These are phyloP conservation scores for Vaccinium darrowii DNA, from an alignment of 148 eudicot species.

Conservation along the genomic window DNA sequence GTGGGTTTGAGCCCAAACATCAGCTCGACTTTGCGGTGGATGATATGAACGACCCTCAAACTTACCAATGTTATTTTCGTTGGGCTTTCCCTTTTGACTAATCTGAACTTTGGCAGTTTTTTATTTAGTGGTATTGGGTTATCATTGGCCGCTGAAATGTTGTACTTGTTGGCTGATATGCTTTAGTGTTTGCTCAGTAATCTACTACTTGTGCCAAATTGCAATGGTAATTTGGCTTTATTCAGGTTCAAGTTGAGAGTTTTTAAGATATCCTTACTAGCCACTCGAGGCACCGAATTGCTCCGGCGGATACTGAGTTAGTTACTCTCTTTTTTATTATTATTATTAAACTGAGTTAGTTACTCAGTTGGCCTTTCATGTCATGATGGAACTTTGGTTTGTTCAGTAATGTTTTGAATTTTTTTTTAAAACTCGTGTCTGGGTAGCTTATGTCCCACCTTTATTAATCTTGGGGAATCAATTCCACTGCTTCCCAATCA, in stretches of 20 bases:
- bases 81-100: background rate
- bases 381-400: no score
- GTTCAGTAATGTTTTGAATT: no score
- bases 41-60: background rate
- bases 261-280: background rate
- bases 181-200: background rate
- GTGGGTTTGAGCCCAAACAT: constrained; percentile 1
- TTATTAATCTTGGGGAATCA: no score
- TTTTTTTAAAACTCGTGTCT: no score
- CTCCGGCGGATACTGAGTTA: no score
- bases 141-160: background rate
- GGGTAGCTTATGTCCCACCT: no score
- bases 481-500: no score
- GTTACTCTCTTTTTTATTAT: no score
- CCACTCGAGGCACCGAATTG: no score
- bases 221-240: background rate
- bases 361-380: no score
- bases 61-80: background rate
- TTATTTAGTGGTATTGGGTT: background rate
- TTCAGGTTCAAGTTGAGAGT: background rate
- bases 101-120: background rate
- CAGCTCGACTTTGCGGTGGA: constrained; percentile 5
- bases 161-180: background rate
- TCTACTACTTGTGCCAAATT: background rate
- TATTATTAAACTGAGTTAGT: no score